Evolutionary conservation across 768 basidiomycete species (phyloP), one percentile per base, ranked within the genome.

Genomic region (Asterophora parasitica): DNA sequence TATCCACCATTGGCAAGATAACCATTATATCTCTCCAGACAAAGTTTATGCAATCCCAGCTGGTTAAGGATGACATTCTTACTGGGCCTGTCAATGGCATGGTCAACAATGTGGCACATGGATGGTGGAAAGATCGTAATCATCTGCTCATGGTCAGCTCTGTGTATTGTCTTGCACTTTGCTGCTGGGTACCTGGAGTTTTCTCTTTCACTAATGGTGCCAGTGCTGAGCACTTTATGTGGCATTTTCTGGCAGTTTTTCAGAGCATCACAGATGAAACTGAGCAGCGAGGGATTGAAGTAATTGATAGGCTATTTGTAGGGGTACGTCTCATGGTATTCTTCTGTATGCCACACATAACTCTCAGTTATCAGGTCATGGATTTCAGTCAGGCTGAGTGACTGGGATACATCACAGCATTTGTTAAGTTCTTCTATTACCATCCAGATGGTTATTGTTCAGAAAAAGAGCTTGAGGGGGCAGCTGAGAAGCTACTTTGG

Each of bases 41-140:
- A 2, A 20, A 30, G 0, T 62, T 64, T 30, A 68, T 70, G 68
- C 43, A 46, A 0, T 58, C 58, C 0, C 54, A 60, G 28, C 52
- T 68, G 2, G 46, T 68, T 8, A 61, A 63, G 28, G 57, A 61
- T 4, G 27, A 37, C 6, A 19, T 7, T 1, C 13, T 42, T 1
- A 17, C 43, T 33, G 51, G 30, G 2, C 44, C 68, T 3, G 48
- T 69, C 15, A 68, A 70, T 54, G 69, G 70, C 0, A 42, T 65
- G 15, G 60, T 70, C 20, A 65, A 61, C 17, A 66, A 70, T 56
- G 69, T 61, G 0, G 66, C 67, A 9, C 68, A 72, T 53, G 61
- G 64, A 7, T 72, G 51, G 46, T 72, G 65, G 61, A 44, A 33
- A n/a, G 57, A 61, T 4, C 47, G 51, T 1, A 64, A 60, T 12